Conservation (phyloP, 2,329 filamentous ascomycete species). For the Daldinia sp. region DNA sequence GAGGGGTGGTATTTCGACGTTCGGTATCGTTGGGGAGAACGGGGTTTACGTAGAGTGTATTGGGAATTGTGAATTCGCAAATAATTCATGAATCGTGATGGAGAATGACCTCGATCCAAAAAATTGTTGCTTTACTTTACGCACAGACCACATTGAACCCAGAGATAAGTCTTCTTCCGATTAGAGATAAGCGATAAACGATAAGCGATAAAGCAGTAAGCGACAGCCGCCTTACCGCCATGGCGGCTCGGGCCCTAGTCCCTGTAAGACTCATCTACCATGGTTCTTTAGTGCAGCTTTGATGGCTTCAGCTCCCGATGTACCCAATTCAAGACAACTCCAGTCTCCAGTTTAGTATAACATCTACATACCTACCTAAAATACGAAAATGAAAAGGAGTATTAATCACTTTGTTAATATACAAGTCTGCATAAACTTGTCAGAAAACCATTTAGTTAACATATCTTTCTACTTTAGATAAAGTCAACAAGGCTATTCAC, state of each 20-base stretch:
- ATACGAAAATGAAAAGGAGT: neutral
- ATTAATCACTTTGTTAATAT: neutral
- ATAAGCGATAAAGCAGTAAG: conserved; percentile 33
- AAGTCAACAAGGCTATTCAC: neutral
- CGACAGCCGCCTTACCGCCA: conserved; percentile 14
- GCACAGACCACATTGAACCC: conserved; percentile 31
- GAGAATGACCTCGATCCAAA: conserved; percentile 31
- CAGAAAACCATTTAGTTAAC: neutral
- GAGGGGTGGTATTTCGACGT: neutral
- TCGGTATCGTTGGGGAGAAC: neutral
- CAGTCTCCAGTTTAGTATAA: neutral
- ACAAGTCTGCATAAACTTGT: neutral
- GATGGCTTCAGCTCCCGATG: neutral
- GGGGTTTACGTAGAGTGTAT: conserved; percentile 8
- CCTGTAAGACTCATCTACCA: neutral
- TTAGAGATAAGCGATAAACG: conserved; percentile 33
- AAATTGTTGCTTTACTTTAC: conserved; percentile 26
- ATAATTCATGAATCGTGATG: conserved; percentile 7
- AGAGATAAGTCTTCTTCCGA: conserved; percentile 31
- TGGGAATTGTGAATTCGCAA: conserved; percentile 3
- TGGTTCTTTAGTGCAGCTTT: conserved; percentile 4
- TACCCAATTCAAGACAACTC: neutral
- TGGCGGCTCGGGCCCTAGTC: neutral
- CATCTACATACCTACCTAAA: too few relatives aligned
- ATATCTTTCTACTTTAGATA: neutral